Percentiles rank a stretch among this genome's conserved stretches.
Conservation (phyloP, 371 early-diverging fungal genomes). For the Lichtheimia corymbifera region DNA sequence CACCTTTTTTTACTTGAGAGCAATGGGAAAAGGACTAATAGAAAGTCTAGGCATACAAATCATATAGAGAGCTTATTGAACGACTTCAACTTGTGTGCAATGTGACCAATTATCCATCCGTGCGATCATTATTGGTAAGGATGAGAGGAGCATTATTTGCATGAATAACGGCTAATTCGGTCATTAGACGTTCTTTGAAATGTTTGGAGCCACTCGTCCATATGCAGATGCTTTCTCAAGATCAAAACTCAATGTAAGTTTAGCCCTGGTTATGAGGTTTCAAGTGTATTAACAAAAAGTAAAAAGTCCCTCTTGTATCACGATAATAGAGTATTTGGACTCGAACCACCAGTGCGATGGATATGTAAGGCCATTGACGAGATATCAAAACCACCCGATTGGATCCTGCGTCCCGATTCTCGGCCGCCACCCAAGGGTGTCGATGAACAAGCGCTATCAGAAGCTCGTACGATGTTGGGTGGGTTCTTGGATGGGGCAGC, state of each 20-base stretch:
- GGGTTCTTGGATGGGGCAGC: slow-evolving; percentile 38
- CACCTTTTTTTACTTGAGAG: neutral
- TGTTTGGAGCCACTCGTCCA: slow-evolving; percentile 47
- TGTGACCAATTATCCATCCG: slow-evolving; percentile 34
- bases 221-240: slow-evolving; percentile 59
- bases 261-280: neutral
- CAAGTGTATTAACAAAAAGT: neutral
- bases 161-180: neutral
- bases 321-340: slow-evolving; percentile 39
- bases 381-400: slow-evolving; percentile 27
- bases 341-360: slow-evolving; percentile 14
- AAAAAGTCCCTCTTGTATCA: slow-evolving; percentile 30
- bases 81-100: slow-evolving; percentile 33
- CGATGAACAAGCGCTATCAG: slow-evolving; percentile 12
- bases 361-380: slow-evolving; percentile 35
- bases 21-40: neutral
- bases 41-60: slow-evolving; percentile 18
- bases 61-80: slow-evolving; percentile 19
- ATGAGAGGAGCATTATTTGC: no score
- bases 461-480: slow-evolving; percentile 18
- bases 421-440: neutral
- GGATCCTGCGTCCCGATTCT: slow-evolving; percentile 23
- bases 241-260: slow-evolving; percentile 49
- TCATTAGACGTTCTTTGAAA: slow-evolving; percentile 41
- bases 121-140: slow-evolving; percentile 41